Evolutionary conservation across 371 early-diverging fungal genomes (phyloP).

Genomic region (Mucor sp.): DNA sequence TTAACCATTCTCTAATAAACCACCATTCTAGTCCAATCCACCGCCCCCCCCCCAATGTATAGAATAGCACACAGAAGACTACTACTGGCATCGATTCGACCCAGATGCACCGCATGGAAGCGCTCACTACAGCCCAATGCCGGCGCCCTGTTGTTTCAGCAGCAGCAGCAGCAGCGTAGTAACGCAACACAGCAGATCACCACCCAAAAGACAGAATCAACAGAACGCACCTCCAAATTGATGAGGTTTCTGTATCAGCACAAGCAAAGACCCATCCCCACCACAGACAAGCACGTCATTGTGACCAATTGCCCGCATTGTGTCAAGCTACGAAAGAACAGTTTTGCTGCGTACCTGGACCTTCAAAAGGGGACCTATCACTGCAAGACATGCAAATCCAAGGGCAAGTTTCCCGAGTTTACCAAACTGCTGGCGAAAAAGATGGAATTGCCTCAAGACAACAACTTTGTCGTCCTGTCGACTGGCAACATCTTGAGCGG

Average conservation of each 20-base stretch:
- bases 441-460: background rate
- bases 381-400: constrained; percentile 32
- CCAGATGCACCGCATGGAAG: background rate
- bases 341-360: constrained; percentile 42
- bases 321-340: constrained; percentile 32
- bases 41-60: background rate
- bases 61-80: background rate
- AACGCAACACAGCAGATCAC: background rate
- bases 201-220: background rate
- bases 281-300: constrained; percentile 24
- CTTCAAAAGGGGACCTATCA: constrained; percentile 38
- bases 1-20: background rate
- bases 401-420: constrained; percentile 34
- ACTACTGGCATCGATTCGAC: background rate
- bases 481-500: constrained; percentile 7
- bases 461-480: background rate
- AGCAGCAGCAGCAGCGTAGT: background rate
- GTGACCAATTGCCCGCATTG: constrained; percentile 53
- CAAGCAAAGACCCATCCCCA: constrained; percentile 42
- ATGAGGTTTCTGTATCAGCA: constrained; percentile 39
- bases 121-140: background rate
- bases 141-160: background rate
- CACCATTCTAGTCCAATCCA: no score
- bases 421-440: constrained; percentile 5
- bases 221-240: constrained; percentile 21